Evolutionary conservation across 208 protist species (phyloP).

Genomic region (Acanthamoeba triangularis): DNA sequence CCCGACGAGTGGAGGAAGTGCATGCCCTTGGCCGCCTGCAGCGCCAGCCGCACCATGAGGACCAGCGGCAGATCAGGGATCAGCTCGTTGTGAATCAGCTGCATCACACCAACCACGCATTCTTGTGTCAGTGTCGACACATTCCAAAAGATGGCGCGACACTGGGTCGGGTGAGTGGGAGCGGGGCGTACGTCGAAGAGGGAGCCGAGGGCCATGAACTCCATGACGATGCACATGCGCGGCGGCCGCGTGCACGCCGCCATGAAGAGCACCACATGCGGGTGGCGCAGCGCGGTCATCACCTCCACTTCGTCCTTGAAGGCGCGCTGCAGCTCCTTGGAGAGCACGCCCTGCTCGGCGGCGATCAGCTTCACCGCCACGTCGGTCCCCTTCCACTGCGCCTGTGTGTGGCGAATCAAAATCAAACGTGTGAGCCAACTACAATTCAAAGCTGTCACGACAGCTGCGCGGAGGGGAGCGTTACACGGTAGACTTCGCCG

Average conservation of each 20-base stretch:
- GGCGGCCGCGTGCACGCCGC: constrained; percentile 20
- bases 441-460: neutral
- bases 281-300: constrained; percentile 44
- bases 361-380: constrained; percentile 57
- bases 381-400: constrained; percentile 21
- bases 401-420: neutral
- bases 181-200: neutral
- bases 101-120: too few relatives aligned
- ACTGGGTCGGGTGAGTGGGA: neutral
- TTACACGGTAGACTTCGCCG: constrained; percentile 26
- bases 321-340: constrained; percentile 32
- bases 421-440: neutral
- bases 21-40: constrained; percentile 67
- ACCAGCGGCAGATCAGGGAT: constrained; percentile 62
- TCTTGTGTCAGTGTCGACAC: too few relatives aligned
- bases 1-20: constrained; percentile 75
- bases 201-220: constrained; percentile 1
- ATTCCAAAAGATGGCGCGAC: too few relatives aligned
- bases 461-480: neutral
- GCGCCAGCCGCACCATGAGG: neutral
- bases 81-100: constrained; percentile 7
- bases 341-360: neutral
- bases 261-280: constrained; percentile 48
- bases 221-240: constrained; percentile 14
- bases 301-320: constrained; percentile 9